Evolutionary conservation across 306 rosid genomes (phyloP).

Genomic region (Vigna angularis): DNA sequence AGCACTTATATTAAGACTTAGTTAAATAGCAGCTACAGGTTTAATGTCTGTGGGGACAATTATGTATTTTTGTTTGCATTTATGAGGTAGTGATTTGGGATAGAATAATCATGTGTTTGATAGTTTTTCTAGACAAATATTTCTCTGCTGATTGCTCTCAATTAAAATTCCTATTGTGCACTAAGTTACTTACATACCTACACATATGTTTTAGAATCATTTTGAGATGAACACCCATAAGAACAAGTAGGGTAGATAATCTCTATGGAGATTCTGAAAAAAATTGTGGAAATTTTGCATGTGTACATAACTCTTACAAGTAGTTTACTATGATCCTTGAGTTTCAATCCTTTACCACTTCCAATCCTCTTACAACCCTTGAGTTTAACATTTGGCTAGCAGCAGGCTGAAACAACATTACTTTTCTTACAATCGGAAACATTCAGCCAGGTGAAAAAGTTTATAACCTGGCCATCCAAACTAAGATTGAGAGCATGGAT

Average conservation of each 20-base stretch:
- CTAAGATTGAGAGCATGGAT: slow-evolving; percentile 75
- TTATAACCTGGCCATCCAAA: slow-evolving; percentile 81
- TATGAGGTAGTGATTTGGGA: not conserved
- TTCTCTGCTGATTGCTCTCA: too few relatives aligned
- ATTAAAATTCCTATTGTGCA: too few relatives aligned
- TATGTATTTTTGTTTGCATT: not conserved
- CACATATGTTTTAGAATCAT: too few relatives aligned
- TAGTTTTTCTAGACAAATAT: not conserved
- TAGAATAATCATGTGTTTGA: not conserved
- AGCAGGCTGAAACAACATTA: not conserved
- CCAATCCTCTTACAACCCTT: too few relatives aligned
- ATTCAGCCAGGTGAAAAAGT: slow-evolving; percentile 18
- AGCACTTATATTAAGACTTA: not conserved
- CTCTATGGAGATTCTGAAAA: too few relatives aligned
- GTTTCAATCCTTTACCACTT: too few relatives aligned
- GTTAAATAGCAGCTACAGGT: not conserved
- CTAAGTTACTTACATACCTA: too few relatives aligned
- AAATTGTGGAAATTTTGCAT: too few relatives aligned
- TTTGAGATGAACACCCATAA: too few relatives aligned
- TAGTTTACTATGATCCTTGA: too few relatives aligned
- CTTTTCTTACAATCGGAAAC: slow-evolving; percentile 2
- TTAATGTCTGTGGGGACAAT: not conserved
- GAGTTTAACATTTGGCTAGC: not conserved
- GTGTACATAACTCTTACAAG: too few relatives aligned
- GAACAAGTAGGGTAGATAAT: not conserved